Base-by-base conservation (phyloP, 1,284 basidiomycete genomes). In the Dichomitus squalens region DNA sequence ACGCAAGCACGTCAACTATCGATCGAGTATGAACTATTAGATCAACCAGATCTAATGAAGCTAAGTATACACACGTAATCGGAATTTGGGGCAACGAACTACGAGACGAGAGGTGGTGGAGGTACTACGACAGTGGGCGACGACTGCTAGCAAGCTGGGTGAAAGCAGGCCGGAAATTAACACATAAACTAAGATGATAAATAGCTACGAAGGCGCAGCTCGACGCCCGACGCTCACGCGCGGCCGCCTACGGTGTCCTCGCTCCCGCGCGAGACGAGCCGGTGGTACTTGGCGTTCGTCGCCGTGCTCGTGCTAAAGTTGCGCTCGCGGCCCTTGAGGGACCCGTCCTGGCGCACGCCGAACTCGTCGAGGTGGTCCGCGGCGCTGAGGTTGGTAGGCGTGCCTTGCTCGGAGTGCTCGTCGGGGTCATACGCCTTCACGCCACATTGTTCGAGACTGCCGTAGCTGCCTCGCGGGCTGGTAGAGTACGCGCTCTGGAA, bases 401-500 rank as follows among this genome's bases (percentile, higher is more conserved):
- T 70, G 21, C 64, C 65, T 46, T 61, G 61, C 20, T 69, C 66
- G 49, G 35, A 9, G 44, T 21, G 33, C 18, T 67, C 67, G 49
- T 60, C 61, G 14, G 53, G 43, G 8, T 59, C 60, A 43, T 67
- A 61, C 21, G 58, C 56, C 52, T 64, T 61, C 11, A 47, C 57
- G 14, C 53, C 52, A 51, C 52, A 58, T 36, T 66, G 62, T 50
- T 72, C 70, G 53, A 72, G 63, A 61, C 68, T 69, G 58, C 69
- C 68, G 54, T 84, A 85, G 66, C 86, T 88, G 49, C 76, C 81
- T 2, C 87, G 80, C 11, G 89, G 87, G 65, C 87, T 90, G 1
- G 80, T 74, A 4, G 89, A 91, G 71, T 90, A 92, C 36, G 90
- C 90, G 63, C 90, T 92, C 72, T 91, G 89, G 71, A 92, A 92